Conservation (phyloP, 106 monocot genomes). For the Phalaenopsis aphrodite region DNA sequence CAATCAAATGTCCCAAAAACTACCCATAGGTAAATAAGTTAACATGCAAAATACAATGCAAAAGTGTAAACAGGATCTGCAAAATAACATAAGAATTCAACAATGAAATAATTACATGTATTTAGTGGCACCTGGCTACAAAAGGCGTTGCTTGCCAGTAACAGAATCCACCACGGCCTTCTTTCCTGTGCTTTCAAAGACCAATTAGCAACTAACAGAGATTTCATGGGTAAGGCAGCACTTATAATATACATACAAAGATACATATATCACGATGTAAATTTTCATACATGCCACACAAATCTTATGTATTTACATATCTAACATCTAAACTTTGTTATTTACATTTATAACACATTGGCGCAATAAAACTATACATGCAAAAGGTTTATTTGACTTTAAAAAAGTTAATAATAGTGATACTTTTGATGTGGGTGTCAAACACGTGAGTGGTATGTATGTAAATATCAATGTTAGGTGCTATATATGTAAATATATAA, state of each 20-base stretch:
- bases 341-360: too few species aligned
- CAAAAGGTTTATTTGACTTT: too few species aligned
- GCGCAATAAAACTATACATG: too few species aligned
- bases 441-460: too few species aligned
- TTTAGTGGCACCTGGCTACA: background rate
- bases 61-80: background rate
- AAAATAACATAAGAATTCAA: background rate
- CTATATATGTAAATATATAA: background rate
- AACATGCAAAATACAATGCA: background rate
- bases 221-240: background rate
- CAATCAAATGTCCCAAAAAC: background rate
- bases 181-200: conserved; percentile 17
- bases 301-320: too few species aligned
- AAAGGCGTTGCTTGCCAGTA: conserved; percentile 32
- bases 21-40: background rate
- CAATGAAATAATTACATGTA: background rate
- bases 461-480: background rate
- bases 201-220: too few species aligned
- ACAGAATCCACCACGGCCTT: conserved; percentile 44
- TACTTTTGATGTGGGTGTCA: too few species aligned
- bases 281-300: too few species aligned
- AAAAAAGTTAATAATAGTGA: too few species aligned
- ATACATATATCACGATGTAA: background rate
- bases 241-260: background rate
- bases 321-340: too few species aligned